Percentiles rank a stretch among this genome's conserved stretches.
phyloP scores from a whole-genome alignment of 1,284 basidiomycete species.

The Crepidotus sp. region DNA sequence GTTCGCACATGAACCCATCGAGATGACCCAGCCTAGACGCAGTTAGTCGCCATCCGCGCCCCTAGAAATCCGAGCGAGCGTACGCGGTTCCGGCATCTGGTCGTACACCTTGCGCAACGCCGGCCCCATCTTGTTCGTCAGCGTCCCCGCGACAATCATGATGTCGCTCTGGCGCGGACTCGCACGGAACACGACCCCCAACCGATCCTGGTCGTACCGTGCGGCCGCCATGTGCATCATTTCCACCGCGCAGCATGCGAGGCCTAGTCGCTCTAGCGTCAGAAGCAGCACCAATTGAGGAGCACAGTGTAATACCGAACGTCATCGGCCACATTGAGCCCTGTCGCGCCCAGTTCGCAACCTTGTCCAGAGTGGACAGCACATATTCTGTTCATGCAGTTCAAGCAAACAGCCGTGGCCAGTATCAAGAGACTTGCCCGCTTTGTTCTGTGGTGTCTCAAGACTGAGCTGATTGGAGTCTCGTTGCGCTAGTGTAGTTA shows the following conservation, averaged over 20 bases:
- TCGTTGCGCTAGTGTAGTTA: slow-evolving; percentile 60
- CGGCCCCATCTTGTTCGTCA: slow-evolving; percentile 99
- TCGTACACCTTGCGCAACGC: slow-evolving; percentile 93
- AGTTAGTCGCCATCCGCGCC: slow-evolving; percentile 18
- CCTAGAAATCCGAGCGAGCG: slow-evolving; percentile 18
- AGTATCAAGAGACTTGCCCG: slow-evolving; percentile 47
- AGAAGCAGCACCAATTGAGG: slow-evolving; percentile 4
- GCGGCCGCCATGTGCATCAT: slow-evolving; percentile 99
- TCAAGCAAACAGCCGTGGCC: background rate
- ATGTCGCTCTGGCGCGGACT: slow-evolving; percentile 96
- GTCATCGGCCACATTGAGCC: slow-evolving; percentile 99
- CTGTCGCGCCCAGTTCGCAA: slow-evolving; percentile 96
- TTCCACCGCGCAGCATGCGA: slow-evolving; percentile 98
- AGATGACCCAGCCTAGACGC: slow-evolving; percentile 85
- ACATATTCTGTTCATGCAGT: slow-evolving; percentile 72
- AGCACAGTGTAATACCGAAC: slow-evolving; percentile 48
- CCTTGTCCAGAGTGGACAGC: slow-evolving; percentile 90
- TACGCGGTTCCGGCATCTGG: slow-evolving; percentile 92
- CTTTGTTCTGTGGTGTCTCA: slow-evolving; percentile 83
- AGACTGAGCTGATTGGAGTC: slow-evolving; percentile 81
- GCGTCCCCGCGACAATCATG: slow-evolving; percentile 99
- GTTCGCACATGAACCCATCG: slow-evolving; percentile 99
- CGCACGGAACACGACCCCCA: slow-evolving; percentile 98
- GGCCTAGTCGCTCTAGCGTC: slow-evolving; percentile 41
- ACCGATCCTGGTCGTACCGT: slow-evolving; percentile 96